Evolutionary conservation across 2,329 filamentous ascomycete species (phyloP).

Genomic region (Epichloe brachyelytri): DNA sequence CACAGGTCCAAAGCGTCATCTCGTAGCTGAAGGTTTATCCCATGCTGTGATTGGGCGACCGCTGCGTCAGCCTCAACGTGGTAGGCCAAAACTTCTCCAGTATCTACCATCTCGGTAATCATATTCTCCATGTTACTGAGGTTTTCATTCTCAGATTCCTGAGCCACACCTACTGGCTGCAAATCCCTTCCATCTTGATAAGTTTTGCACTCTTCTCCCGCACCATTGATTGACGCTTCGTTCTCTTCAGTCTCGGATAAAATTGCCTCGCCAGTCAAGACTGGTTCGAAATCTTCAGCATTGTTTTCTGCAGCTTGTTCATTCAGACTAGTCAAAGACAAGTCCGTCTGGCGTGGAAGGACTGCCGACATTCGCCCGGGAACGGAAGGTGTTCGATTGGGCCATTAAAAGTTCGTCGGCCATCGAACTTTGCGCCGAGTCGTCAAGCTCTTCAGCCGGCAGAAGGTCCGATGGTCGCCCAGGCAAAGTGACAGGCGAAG

Average conservation of each 20-base stretch:
- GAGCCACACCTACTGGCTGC: neutral
- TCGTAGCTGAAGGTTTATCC: conserved; percentile 26
- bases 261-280: neutral
- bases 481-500: conserved; percentile 13
- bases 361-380: conserved; percentile 32
- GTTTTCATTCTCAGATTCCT: neutral
- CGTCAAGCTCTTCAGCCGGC: conserved; percentile 21
- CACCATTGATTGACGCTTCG: neutral
- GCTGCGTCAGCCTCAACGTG: neutral
- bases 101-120: neutral
- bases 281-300: neutral
- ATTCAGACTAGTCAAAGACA: conserved; percentile 14
- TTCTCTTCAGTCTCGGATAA: neutral
- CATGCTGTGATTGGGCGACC: neutral
- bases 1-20: conserved; percentile 33
- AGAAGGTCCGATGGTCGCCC: conserved; percentile 24
- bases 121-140: neutral
- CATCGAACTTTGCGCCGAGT: conserved; percentile 8
- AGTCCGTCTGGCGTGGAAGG: conserved; percentile 29
- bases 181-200: neutral
- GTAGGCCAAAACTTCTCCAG: neutral
- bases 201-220: neutral
- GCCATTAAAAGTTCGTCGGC: conserved; percentile 21
- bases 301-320: conserved; percentile 11
- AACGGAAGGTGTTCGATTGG: conserved; percentile 26